Evolutionary conservation across 352 stramenopile species (phyloP), one percentile per base, ranked within the genome.

Genomic region (Hyaloperonospora brassicae): DNA sequence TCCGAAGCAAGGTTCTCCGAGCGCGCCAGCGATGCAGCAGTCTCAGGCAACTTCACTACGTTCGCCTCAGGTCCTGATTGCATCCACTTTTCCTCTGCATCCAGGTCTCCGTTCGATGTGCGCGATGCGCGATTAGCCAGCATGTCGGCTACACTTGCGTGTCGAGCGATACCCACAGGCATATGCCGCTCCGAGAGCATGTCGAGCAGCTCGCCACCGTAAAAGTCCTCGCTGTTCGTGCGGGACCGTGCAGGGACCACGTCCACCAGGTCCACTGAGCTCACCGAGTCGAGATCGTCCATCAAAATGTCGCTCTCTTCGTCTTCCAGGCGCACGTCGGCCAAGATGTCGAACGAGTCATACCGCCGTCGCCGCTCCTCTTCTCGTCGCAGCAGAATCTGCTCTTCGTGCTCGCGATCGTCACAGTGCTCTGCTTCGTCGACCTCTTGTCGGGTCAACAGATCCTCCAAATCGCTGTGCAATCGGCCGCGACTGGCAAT

Each of bases 121-220:
- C 17, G 3, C 10, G 57, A 35, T 21, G 38, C 38, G 17, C 62
- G 55, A 21, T 62, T 62, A 24, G 40, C 59, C 21, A 72, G 64
- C 64, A 72, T 72, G 25, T 72, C 64, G 6, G 63, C 63, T 50
- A 66, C 48, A 64, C 60, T 72, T 17, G 52, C 52, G 14, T 72
- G 64, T 57, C 53, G 47, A 40, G 62, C 52, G 11, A 63, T 51
- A 8, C 64, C 60, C 36, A 50, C 64, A 41, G 64, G 64, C 55
- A 72, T 69, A 63, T 72, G 64, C 14, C 64, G 64, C 36, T 68
- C 52, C 14, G 64, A 72, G 17, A 72, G 60, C 52, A 72, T 60
- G 14, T 72, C 64, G 21, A 72, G 27, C 2, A 72, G 52, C 0
- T 56, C 60, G 0, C 48, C 56, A 4, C 61, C 57, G 36, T 64